phyloP scores from a whole-genome alignment of 2,329 filamentous ascomycete species.

The Fusarium sp. region DNA sequence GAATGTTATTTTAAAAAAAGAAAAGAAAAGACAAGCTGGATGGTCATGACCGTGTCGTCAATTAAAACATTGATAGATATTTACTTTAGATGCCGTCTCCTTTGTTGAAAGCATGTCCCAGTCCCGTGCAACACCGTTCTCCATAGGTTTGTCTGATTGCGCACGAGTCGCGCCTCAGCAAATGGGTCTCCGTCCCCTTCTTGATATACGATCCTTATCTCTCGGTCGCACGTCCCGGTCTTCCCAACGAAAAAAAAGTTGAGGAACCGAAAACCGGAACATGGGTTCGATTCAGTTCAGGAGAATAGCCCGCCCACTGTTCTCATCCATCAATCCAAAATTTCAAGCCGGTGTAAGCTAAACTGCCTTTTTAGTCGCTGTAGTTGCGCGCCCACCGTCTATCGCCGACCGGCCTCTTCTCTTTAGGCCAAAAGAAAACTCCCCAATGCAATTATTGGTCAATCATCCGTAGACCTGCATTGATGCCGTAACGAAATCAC shows the following conservation, averaged over 20 bases:
- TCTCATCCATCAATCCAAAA: slow-evolving; percentile 26
- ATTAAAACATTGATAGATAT: slow-evolving; percentile 46
- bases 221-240: slow-evolving; percentile 36
- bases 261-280: slow-evolving; percentile 31
- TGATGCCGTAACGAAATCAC: slow-evolving; percentile 30
- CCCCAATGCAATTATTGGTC: slow-evolving; percentile 43
- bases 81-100: slow-evolving; percentile 39
- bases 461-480: slow-evolving; percentile 29
- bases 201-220: slow-evolving; percentile 42
- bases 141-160: slow-evolving; percentile 26
- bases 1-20: neutral
- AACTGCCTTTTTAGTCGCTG: slow-evolving; percentile 11
- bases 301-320: slow-evolving; percentile 31
- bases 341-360: slow-evolving; percentile 37
- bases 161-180: slow-evolving; percentile 38
- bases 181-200: slow-evolving; percentile 24
- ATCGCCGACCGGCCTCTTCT: slow-evolving; percentile 32
- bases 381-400: slow-evolving; percentile 40
- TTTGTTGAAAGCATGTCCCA: slow-evolving; percentile 34
- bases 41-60: slow-evolving; percentile 37
- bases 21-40: neutral
- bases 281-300: slow-evolving; percentile 24
- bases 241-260: slow-evolving; percentile 32
- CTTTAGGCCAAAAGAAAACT: slow-evolving; percentile 39
- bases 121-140: slow-evolving; percentile 43